Percentiles rank a stretch among this genome's conserved stretches.
These are phyloP conservation scores for Lasiodiplodia hormozganensis DNA, from an alignment of 2,329 filamentous ascomycete species.

Conservation along the genomic window DNA sequence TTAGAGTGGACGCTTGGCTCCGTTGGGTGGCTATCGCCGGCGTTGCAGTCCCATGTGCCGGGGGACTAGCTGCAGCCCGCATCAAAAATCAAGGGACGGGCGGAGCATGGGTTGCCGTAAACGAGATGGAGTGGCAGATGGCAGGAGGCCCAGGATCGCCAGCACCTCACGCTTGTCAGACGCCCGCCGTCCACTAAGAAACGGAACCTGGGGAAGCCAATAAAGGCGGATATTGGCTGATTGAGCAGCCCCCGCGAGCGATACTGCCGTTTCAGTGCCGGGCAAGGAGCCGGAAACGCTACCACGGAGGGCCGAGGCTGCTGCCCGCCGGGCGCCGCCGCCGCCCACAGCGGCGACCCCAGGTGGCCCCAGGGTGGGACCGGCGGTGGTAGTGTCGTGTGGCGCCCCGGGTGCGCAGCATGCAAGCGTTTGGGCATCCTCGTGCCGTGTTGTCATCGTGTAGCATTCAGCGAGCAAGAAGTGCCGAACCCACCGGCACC, in stretches of 20 bases:
- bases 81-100: slow-evolving; percentile 30
- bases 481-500: slow-evolving; percentile 17
- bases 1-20: slow-evolving; percentile 30
- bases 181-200: slow-evolving; percentile 26
- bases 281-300: slow-evolving; percentile 7
- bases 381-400: slow-evolving; percentile 25
- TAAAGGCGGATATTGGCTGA: slow-evolving; percentile 48
- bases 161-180: slow-evolving; percentile 30
- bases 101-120: slow-evolving; percentile 30
- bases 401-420: slow-evolving; percentile 24
- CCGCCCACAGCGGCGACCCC: neutral
- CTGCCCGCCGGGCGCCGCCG: slow-evolving; percentile 13
- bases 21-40: slow-evolving; percentile 28
- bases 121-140: slow-evolving; percentile 30
- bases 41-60: slow-evolving; percentile 28
- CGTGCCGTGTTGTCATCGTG: slow-evolving; percentile 24
- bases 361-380: slow-evolving; percentile 20
- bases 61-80: slow-evolving; percentile 26
- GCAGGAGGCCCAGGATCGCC: slow-evolving; percentile 27
- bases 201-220: slow-evolving; percentile 33
- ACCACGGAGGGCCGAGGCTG: neutral
- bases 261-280: slow-evolving; percentile 27
- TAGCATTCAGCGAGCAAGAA: slow-evolving; percentile 15
- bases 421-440: slow-evolving; percentile 23
- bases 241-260: slow-evolving; percentile 31